Evolutionary conservation across 1,284 basidiomycete species (phyloP), one percentile per base, ranked within the genome.

Genomic region (Heterobasidion parviporum): DNA sequence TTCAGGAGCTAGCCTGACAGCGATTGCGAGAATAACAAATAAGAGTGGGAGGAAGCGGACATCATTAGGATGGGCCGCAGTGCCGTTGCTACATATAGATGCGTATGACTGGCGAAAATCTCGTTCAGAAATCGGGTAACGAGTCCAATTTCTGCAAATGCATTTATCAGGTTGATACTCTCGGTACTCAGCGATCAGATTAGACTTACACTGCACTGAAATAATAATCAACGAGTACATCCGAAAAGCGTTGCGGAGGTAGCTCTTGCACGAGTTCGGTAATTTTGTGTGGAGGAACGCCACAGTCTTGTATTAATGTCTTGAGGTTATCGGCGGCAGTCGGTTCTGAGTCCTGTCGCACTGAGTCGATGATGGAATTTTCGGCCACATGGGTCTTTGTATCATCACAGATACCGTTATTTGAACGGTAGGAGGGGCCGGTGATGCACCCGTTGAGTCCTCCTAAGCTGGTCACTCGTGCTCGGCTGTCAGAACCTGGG

Each of bases 1-100:
- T 63, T 94, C 92, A 1, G 94, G 93, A 6, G 92, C 89, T 15
- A 94, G 75, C 56, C 93, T 78, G 18, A 89, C 89, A 20, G 94
- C 82, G 56, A 94, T 93, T 6, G 95, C 94, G n/a, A 98, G 77
- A 4, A 98, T 89, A 47, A 95, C 92, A 67, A 96, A 98, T 26
- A 98, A 77, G 16, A 97, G 77, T 1, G 94, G 92, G 1, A 98
- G 76, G 67, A 95, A 96, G 43, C 92, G 85, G 60, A 94, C 83
- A 65, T 94, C 89, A 59, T 84, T 83, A 0, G 93, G 89, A 62
- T 92, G 89, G 7, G 87, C 81, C 54, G 82, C 80, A 16, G 80
- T 79, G 15, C 88, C 84, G 63, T 89, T 87, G 16, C 83, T 75
- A 65, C 87, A 89, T 49, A 97, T 77, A 33, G 92, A 87, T 47